A percentile compares a stretch with the other conserved stretches of the same genome.
Conservation (phyloP, 2,329 filamentous ascomycete species). For the Drechmeria coniospora region DNA sequence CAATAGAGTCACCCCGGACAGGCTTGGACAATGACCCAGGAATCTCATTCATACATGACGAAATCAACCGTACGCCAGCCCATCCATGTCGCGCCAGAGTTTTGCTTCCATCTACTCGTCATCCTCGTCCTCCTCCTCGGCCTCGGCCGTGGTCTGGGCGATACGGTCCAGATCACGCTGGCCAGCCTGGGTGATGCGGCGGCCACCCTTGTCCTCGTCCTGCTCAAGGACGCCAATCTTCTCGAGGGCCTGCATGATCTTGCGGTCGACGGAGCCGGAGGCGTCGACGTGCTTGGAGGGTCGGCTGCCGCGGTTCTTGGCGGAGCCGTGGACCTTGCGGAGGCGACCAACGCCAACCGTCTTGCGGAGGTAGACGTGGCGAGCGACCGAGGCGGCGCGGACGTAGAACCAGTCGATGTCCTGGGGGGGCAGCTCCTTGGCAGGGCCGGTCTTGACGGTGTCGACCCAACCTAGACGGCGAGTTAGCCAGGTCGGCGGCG, state of each 20-base stretch:
- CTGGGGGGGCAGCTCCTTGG: slow-evolving; percentile 96
- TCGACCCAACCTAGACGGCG: slow-evolving; percentile 73
- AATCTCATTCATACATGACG: slow-evolving; percentile 25
- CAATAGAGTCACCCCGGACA: too few relatives aligned
- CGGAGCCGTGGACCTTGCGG: slow-evolving; percentile 86
- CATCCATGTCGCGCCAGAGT: slow-evolving; percentile 3
- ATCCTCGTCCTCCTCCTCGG: slow-evolving; percentile 52
- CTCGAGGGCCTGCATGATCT: slow-evolving; percentile 93
- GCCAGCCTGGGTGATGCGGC: slow-evolving; percentile 93
- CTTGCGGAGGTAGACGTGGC: slow-evolving; percentile 99
- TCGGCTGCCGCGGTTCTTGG: slow-evolving; percentile 90
- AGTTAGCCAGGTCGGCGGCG: background rate
- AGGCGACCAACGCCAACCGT: slow-evolving; percentile 97
- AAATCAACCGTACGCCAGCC: slow-evolving; percentile 26
- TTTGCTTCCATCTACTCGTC: slow-evolving; percentile 38
- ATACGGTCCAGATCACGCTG: slow-evolving; percentile 99
- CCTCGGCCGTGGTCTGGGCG: slow-evolving; percentile 64
- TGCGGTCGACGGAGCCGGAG: slow-evolving; percentile 90
- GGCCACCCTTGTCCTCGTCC: slow-evolving; percentile 96
- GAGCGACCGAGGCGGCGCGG: slow-evolving; percentile 86
- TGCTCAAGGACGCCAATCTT: slow-evolving; percentile 98
- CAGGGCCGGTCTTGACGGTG: slow-evolving; percentile 94
- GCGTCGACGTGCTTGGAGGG: slow-evolving; percentile 93
- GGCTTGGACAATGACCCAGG: slow-evolving; percentile 23
- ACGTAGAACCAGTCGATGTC: slow-evolving; percentile 93